phyloP scores from a whole-genome alignment of 148 eudicot species.

The Limonium bicolor region DNA sequence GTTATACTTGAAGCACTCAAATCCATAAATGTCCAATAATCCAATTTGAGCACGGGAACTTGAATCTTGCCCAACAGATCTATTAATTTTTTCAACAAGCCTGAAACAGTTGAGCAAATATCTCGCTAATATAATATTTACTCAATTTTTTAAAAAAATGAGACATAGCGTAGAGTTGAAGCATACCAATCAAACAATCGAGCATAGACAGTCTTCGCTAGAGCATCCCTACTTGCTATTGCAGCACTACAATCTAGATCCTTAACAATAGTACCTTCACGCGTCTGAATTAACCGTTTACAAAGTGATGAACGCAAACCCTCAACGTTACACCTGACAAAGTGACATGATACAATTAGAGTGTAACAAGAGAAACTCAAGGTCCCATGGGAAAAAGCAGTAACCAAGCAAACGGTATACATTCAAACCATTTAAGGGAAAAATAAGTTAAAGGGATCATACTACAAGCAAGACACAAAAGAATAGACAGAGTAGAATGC shows the following conservation, averaged over 20 bases:
- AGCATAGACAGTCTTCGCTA: constrained; percentile 96
- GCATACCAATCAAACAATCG: constrained; percentile 88
- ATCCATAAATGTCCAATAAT: constrained; percentile 93
- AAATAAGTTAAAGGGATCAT: too few relatives aligned
- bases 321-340: constrained; percentile 68
- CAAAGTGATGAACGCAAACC: constrained; percentile 61
- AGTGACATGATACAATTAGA: too few relatives aligned
- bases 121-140: too few relatives aligned
- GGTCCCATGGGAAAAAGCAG: too few relatives aligned
- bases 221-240: constrained; percentile 85
- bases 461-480: too few relatives aligned
- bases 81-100: constrained; percentile 92
- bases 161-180: too few relatives aligned
- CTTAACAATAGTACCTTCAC: constrained; percentile 79
- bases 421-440: too few relatives aligned
- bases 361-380: too few relatives aligned
- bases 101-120: constrained; percentile 45
- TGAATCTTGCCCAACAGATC: constrained; percentile 92
- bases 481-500: too few relatives aligned
- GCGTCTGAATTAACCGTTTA: constrained; percentile 90
- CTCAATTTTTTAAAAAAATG: too few relatives aligned
- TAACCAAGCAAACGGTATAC: too few relatives aligned
- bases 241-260: constrained; percentile 91
- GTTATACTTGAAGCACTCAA: constrained; percentile 89
- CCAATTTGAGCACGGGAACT: constrained; percentile 70